Evolutionary conservation across 768 basidiomycete species (phyloP), one percentile per base, ranked within the genome.

Genomic region (Artomyces pyxidatus): DNA sequence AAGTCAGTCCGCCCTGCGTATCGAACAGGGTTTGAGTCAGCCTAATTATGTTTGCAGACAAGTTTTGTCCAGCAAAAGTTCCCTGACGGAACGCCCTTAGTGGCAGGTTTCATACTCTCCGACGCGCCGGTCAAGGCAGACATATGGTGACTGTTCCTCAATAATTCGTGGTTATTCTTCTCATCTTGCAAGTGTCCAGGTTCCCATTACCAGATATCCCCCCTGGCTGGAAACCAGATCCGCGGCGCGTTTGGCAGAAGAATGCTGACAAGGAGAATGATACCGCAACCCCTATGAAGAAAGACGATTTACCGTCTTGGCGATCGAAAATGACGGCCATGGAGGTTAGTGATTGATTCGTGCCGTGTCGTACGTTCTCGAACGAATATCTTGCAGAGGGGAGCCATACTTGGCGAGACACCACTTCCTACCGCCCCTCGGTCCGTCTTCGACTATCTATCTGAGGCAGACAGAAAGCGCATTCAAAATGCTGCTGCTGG

Each of bases 371-470:
- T 21, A 19, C 23, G 26, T 14, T 22, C 14, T 23, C 23, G 6
- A 16, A 29, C 7, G 32, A 35, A 12, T 3, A 5, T 35, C 17
- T 21, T 26, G 26, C 54, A 97, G 93, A 78, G 96, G 44, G 95
- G 92, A 23, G 67, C 75, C 1, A 71, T 86, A 17, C 71, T 98
- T 0, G 94, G 94, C 47, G 96, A 98, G 66, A 78, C 78, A 9
- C 80, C 80, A 10, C 70, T 88, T 10, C 74, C 81, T 11, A 67
- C 81, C 3, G 77, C 75, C 12, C 78, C 87, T 2, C 80, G 81
- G 10, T 97, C 95, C 0, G 79, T 99, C 14, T 97, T 95, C 63
- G 94, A 98, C 39, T 98, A 83, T 62, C 80, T 98, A 63, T 95
- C 96, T 0, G 79, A 85, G 55, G 94, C 93, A 59, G 91, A 95